These are phyloP conservation scores for Solanum pennellii DNA, from an alignment of 257 asterid genomes.

Conservation along the genomic window DNA sequence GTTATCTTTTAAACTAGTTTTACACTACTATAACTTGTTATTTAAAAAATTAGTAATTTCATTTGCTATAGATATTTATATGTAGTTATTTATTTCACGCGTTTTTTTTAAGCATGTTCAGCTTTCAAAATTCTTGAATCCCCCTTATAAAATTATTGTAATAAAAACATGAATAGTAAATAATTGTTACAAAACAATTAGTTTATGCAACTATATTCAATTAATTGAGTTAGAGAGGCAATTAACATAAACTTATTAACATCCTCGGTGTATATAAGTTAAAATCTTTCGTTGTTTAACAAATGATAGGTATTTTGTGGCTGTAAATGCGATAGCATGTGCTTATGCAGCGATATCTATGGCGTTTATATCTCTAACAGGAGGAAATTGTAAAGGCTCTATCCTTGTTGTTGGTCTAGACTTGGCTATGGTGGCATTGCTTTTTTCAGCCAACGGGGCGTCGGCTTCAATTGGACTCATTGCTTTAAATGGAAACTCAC, in stretches of 20 bases:
- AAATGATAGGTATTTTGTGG: conserved; percentile 13
- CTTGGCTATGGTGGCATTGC: conserved; percentile 10
- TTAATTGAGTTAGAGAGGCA: no score
- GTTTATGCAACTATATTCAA: not conserved
- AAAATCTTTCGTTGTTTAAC: not conserved
- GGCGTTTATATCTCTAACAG: not conserved
- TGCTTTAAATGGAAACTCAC: conserved; percentile 14
- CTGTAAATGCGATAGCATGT: conserved; percentile 16
- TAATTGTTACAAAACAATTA: not conserved
- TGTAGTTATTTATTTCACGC: not conserved
- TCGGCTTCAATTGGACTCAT: conserved; percentile 10
- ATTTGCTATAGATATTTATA: not conserved
- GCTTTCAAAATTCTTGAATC: not conserved
- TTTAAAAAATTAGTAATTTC: not conserved
- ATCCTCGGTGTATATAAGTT: not conserved
- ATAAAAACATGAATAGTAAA: not conserved
- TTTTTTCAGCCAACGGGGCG: conserved; percentile 16
- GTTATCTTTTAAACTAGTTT: not conserved
- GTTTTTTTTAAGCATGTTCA: not conserved
- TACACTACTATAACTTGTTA: not conserved
- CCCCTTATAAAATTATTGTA: not conserved
- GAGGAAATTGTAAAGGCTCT: not conserved
- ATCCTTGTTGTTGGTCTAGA: not conserved
- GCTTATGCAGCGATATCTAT: conserved; percentile 12
- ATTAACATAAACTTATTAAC: not conserved